Evolutionary conservation across 257 asterid genomes (phyloP).

Genomic region (Plantago major): DNA sequence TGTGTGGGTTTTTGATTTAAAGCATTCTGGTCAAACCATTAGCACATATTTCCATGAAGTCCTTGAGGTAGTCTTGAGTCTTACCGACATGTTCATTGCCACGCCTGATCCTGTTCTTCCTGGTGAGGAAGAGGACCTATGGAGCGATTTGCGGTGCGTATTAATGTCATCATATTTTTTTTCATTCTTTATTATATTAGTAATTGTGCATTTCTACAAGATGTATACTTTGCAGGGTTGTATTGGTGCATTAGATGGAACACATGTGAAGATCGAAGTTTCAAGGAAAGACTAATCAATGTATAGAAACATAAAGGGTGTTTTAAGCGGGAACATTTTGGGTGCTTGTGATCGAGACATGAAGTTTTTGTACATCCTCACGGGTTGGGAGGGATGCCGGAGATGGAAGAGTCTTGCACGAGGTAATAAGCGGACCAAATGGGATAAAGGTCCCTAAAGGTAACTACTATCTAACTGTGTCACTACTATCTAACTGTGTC

Average conservation of each 20-base stretch:
- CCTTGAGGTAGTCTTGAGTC: neutral
- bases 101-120: neutral
- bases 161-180: too few relatives aligned
- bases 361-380: neutral
- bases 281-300: neutral
- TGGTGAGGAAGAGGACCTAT: neutral
- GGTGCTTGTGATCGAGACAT: neutral
- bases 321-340: neutral
- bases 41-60: neutral
- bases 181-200: too few relatives aligned
- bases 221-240: neutral
- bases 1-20: too few relatives aligned
- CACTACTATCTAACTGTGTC: too few relatives aligned
- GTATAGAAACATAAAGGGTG: neutral
- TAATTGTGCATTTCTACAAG: too few relatives aligned
- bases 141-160: too few relatives aligned
- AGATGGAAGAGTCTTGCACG: neutral
- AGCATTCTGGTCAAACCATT: neutral
- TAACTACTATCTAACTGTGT: too few relatives aligned
- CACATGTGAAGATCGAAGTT: neutral
- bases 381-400: neutral
- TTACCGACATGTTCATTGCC: too few relatives aligned
- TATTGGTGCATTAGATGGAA: neutral
- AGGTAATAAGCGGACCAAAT: neutral
- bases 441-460: neutral